phyloP scores from a whole-genome alignment of 2,329 filamentous ascomycete species.

The Allantophomopsis lycopodina region DNA sequence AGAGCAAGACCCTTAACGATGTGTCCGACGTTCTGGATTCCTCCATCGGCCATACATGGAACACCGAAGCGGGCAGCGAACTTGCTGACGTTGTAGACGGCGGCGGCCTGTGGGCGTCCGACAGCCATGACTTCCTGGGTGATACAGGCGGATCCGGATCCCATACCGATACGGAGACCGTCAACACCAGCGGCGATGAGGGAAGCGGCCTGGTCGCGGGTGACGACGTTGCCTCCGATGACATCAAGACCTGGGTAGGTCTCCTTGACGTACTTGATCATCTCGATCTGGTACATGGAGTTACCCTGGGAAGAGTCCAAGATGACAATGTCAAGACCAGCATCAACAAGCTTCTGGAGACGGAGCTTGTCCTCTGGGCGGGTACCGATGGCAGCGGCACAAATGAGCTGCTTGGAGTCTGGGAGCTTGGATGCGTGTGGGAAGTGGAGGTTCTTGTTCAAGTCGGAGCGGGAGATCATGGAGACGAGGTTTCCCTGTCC shows the following conservation, averaged over 20 bases:
- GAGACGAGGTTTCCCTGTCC: slow-evolving; percentile 74
- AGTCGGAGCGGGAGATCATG: slow-evolving; percentile 83
- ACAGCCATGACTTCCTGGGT: slow-evolving; percentile 99
- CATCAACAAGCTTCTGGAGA: slow-evolving; percentile 78
- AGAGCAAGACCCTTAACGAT: slow-evolving; percentile 97
- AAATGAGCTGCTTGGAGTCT: slow-evolving; percentile 93
- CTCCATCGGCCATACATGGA: slow-evolving; percentile 94
- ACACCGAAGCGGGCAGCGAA: slow-evolving; percentile 92
- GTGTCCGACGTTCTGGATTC: slow-evolving; percentile 96
- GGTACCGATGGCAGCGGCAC: slow-evolving; percentile 89
- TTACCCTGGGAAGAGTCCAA: slow-evolving; percentile 96
- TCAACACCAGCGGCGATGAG: slow-evolving; percentile 91
- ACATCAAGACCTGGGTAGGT: slow-evolving; percentile 80
- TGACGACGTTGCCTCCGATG: slow-evolving; percentile 97
- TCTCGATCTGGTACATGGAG: slow-evolving; percentile 96
- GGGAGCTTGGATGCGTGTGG: slow-evolving; percentile 92
- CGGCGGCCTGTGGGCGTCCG: slow-evolving; percentile 85
- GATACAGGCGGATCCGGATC: slow-evolving; percentile 93
- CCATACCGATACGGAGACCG: slow-evolving; percentile 97
- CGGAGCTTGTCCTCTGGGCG: slow-evolving; percentile 84
- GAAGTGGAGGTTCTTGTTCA: slow-evolving; percentile 98
- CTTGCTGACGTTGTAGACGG: slow-evolving; percentile 77
- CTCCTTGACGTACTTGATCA: slow-evolving; percentile 92
- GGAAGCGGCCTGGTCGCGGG: slow-evolving; percentile 83
- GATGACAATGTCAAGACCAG: slow-evolving; percentile 88